Percentiles rank a stretch among this genome's conserved stretches.
Evolutionary conservation across 2,329 filamentous ascomycete species (phyloP).

Genomic region (Phialophora chinensis): DNA sequence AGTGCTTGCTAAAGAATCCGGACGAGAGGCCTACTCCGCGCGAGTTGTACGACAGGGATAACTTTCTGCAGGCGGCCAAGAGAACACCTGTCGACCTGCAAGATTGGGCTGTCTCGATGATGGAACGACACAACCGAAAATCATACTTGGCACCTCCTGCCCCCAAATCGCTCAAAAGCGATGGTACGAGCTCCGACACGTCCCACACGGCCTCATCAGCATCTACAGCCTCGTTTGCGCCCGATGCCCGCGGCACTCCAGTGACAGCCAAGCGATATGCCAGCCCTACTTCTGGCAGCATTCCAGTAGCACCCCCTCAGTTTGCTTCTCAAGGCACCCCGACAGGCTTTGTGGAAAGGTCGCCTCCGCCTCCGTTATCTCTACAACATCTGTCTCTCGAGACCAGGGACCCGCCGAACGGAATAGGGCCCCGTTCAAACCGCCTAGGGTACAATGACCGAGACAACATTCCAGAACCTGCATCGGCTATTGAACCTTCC

Average conservation of each 20-base stretch:
- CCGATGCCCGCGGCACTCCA: conserved; percentile 42
- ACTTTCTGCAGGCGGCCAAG: conserved; percentile 95
- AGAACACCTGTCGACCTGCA: conserved; percentile 91
- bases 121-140: conserved; percentile 94
- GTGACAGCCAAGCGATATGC: conserved; percentile 44
- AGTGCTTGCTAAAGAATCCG: conserved; percentile 89
- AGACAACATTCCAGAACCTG: conserved; percentile 44
- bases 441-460: conserved; percentile 32
- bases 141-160: conserved; percentile 86
- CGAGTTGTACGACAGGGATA: conserved; percentile 89
- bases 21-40: conserved; percentile 89
- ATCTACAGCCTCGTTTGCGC: conserved; percentile 46
- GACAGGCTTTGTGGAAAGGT: conserved; percentile 41
- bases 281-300: conserved; percentile 75
- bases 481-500: conserved; percentile 48
- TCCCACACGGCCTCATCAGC: conserved; percentile 40
- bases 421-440: conserved; percentile 38
- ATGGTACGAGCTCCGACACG: conserved; percentile 43
- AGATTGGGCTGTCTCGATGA: conserved; percentile 91
- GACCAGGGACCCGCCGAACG: conserved; percentile 45
- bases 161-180: conserved; percentile 74
- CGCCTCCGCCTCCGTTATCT: conserved; percentile 47
- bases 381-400: conserved; percentile 54
- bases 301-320: conserved; percentile 62
- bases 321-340: conserved; percentile 41